phyloP scores from a whole-genome alignment of 768 basidiomycete genomes.

The Amanita rimosa region DNA sequence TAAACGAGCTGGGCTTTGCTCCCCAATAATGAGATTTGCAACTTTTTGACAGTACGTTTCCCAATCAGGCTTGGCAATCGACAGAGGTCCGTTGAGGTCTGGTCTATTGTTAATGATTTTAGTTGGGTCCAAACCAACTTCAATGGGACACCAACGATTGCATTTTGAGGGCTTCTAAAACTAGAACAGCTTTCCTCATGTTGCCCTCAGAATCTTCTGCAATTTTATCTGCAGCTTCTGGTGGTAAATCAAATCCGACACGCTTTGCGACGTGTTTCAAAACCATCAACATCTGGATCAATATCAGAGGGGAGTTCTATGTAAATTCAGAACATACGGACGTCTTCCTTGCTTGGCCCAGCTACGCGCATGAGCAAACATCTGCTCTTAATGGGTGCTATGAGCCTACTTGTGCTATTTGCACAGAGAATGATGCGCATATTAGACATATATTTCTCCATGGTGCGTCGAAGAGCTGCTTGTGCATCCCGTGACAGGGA shows the following conservation, averaged over 20 bases:
- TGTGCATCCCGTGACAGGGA: constrained; percentile 92
- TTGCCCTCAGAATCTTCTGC: constrained; percentile 79
- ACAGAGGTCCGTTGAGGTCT: constrained; percentile 68
- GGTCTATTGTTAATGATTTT: constrained; percentile 35
- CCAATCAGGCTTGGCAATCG: constrained; percentile 98
- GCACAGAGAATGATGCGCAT: constrained; percentile 95
- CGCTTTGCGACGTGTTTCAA: constrained; percentile 70
- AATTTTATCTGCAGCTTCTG: constrained; percentile 65
- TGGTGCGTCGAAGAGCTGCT: constrained; percentile 91
- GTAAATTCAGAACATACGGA: constrained; percentile 16
- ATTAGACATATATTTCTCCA: constrained; percentile 99
- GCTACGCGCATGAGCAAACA: constrained; percentile 92
- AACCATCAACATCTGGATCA: constrained; percentile 64
- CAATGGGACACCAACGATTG: constrained; percentile 56
- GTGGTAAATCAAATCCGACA: constrained; percentile 74
- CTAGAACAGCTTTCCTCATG: constrained; percentile 87
- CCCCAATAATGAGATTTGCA: constrained; percentile 78
- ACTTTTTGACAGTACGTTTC: constrained; percentile 93
- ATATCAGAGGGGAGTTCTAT: neutral
- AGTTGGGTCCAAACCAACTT: neutral
- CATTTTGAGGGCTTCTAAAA: constrained; percentile 94
- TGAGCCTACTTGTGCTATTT: constrained; percentile 89
- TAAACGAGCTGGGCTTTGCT: constrained; percentile 81
- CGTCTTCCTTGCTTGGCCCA: constrained; percentile 73
- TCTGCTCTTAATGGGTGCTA: constrained; percentile 93